Base-by-base conservation (phyloP, 108 stramenopile genomes). In the Cyclostephanos invisitatus region DNA sequence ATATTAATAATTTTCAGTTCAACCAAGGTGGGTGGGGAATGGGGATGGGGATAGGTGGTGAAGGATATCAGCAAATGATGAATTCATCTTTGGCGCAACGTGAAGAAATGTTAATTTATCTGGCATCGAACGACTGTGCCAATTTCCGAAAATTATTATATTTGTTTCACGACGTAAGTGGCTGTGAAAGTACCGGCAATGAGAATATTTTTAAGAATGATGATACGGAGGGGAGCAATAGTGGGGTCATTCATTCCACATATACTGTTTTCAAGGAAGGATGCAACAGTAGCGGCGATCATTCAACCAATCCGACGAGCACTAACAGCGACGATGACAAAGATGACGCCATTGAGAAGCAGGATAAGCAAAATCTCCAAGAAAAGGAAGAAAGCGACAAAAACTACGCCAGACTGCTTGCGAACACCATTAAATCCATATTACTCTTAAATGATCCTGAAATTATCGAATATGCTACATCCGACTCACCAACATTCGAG, bases 361-460 rank as follows among this genome's bases (percentile, higher is more conserved):
- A 54, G 2, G 20, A 53, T 18, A 21, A 21, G n/a, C 51, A 18
- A 54, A 11, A 14, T 14, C 44, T 14, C 17, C 44, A 46, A 46
- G 44, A 46, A 15, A 46, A 46, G 3, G 3, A 46, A 46, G 44
- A 46, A 1, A 88, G 88, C 40, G 72, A 79, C 4, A 51, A 75
- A 10, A 77, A 72, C 7, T 81, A 92, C 62, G 80, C 75, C 48
- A 72, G 75, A 12, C 76, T 80, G 7, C 62, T 95, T 66, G 89
- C 90, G 8, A 85, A 77, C 0, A 68, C 92, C 51, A 82, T 90
- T 29, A 95, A 95, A 76, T 84, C 87, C 8, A 91, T 92, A 68
- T 62, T 95, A 27, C 75, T 95, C 15, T 66, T 95, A 55, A 95
- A 95, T 73, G 94, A 95, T 66, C 89, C 94, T 14, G 81, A 90